Evolutionary conservation across 1,284 basidiomycete species (phyloP).

Genomic region (Trametes hirsuta): DNA sequence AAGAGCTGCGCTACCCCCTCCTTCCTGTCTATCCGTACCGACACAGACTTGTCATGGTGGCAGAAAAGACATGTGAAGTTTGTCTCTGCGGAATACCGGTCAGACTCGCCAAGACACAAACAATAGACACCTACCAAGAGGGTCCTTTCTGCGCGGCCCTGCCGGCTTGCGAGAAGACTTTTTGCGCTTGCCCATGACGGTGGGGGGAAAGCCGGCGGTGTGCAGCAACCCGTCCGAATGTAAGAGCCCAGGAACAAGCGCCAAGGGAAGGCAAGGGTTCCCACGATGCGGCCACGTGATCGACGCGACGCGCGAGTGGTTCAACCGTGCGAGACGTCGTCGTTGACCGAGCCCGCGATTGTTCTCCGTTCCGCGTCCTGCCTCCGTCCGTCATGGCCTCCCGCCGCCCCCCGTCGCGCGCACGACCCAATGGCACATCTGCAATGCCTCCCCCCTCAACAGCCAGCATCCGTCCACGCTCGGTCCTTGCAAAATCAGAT

Average conservation of each 20-base stretch:
- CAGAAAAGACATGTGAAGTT: conserved; percentile 88
- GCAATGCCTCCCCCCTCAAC: conserved; percentile 40
- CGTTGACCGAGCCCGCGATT: conserved; percentile 5
- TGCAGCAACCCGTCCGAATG: not conserved
- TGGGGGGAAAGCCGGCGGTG: not conserved
- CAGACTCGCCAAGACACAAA: not conserved
- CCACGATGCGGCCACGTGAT: conserved; percentile 32
- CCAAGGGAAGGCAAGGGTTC: conserved; percentile 5
- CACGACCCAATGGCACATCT: conserved; percentile 28
- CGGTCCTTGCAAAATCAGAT: conserved; percentile 35
- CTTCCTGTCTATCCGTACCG: conserved; percentile 83
- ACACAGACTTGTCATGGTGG: conserved; percentile 89
- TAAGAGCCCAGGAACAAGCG: not conserved
- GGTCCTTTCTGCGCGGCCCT: conserved; percentile 61
- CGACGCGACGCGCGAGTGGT: conserved; percentile 30
- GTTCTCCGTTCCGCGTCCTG: conserved; percentile 7
- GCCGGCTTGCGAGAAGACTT: conserved; percentile 78
- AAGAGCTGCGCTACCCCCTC: conserved; percentile 78
- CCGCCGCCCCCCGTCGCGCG: conserved; percentile 50
- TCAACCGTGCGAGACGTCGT: conserved; percentile 6
- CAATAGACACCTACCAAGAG: conserved; percentile 59
- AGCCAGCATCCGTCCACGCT: conserved; percentile 29
- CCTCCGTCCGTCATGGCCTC: conserved; percentile 46
- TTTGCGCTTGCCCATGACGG: conserved; percentile 80
- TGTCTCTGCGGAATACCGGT: conserved; percentile 53